Base-by-base conservation (phyloP, 1,284 basidiomycete genomes). In the Veloboletus limbatus region DNA sequence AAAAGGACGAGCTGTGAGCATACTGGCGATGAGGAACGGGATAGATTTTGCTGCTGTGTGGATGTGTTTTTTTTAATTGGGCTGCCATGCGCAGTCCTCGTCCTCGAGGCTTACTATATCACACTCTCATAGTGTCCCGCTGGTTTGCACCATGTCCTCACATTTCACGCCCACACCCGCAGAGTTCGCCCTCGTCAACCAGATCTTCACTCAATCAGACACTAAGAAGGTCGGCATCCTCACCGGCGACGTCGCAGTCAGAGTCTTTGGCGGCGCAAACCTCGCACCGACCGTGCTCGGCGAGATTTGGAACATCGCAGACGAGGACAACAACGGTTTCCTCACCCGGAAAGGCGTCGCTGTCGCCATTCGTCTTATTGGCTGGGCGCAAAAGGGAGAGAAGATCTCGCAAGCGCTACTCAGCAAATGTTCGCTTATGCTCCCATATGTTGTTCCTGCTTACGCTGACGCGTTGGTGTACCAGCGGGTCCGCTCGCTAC, bases 231-330 rank as follows among this genome's bases (percentile, higher is more conserved):
- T 85, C 43, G 90, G 89, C 18, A 79, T 92, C 50, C 73, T 96
- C 60, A 88, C 88, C 16, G 91, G 92, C 57, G 88, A 92, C 50
- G 82, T 86, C 55, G 92, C 91, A 31, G 83, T 94, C 63, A 81
- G 79, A 60, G 72, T 92, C 46, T 89, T 95, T 58, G 75, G 80
- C 49, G 85, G 89, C 45, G 85, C 91, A 36, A 86, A 87, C 57
- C 78, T 96, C 45, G 69, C 81, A 24, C 82, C 90, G 8, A 71
- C 77, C n/a, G 76, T 80, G 27, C 83, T 99, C 48, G 93, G 94
- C 33, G 89, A 97, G 72, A 87, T 99, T 57, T 99, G 97, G 96
- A 79, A 76, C 44, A 71, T 98, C 50, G 86, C 94, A 32, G 97
- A 99, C 73, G 85, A 88, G 41, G 87, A 92, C 36, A 94, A 97